Conservation (phyloP, 2,329 filamentous ascomycete genomes). For the Atkinsonella texensis region DNA sequence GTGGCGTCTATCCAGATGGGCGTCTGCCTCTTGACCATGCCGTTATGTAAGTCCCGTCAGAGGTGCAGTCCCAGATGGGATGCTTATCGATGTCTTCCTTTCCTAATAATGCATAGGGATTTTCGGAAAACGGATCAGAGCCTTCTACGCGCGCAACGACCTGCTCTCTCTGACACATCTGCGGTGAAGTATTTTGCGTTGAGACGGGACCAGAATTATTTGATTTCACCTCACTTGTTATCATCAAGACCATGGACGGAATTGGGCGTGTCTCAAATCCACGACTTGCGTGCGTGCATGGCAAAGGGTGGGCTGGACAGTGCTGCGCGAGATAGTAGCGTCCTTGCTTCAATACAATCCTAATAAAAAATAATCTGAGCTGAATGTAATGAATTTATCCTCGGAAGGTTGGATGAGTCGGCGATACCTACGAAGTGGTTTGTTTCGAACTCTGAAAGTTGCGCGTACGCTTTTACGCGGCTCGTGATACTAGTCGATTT, state of each 20-base stretch:
- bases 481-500: too few species aligned
- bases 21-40: slow-evolving; percentile 63
- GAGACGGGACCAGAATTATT: not conserved
- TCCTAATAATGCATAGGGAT: slow-evolving; percentile 42
- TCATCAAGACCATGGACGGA: not conserved
- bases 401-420: not conserved
- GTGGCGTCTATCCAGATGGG: slow-evolving; percentile 67
- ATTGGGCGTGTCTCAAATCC: not conserved
- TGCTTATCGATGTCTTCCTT: not conserved
- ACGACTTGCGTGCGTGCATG: not conserved
- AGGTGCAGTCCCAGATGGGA: too few species aligned
- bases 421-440: too few species aligned
- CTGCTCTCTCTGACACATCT: slow-evolving; percentile 36
- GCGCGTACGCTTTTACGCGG: too few species aligned
- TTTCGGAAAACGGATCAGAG: slow-evolving; percentile 65
- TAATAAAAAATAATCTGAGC: not conserved
- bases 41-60: slow-evolving; percentile 53
- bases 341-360: not conserved
- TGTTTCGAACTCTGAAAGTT: not conserved
- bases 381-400: not conserved
- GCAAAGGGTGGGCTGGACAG: not conserved
- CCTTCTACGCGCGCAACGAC: slow-evolving; percentile 65
- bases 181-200: slow-evolving; percentile 9
- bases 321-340: not conserved
- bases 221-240: not conserved